Evolutionary conservation across 345 rosid genomes (phyloP).

Genomic region (Salix exigua): DNA sequence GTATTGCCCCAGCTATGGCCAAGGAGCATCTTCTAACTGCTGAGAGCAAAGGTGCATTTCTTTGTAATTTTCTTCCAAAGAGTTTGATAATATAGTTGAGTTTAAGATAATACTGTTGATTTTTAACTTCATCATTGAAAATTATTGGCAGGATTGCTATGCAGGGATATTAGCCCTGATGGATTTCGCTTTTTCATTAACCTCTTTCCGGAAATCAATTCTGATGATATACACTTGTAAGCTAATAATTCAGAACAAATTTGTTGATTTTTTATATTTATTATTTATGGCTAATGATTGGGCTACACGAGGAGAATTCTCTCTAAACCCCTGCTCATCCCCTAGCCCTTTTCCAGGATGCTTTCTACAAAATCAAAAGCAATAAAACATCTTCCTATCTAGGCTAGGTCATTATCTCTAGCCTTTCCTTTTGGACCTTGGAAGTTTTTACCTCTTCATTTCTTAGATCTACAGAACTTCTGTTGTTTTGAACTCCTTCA

Average conservation of each 20-base stretch:
- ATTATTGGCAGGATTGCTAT: constrained; percentile 64
- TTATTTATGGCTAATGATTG: neutral
- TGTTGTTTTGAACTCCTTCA: neutral
- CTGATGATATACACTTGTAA: constrained; percentile 55
- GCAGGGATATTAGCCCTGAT: constrained; percentile 86
- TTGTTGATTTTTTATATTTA: neutral
- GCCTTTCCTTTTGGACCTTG: no score
- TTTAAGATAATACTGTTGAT: neutral
- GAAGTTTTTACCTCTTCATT: neutral
- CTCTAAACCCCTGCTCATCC: neutral
- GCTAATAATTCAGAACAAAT: constrained; percentile 17
- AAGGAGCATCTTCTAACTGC: constrained; percentile 91
- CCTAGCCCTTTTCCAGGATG: neutral
- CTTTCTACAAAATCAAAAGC: neutral
- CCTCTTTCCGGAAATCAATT: constrained; percentile 65
- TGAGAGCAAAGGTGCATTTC: constrained; percentile 67
- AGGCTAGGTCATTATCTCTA: no score
- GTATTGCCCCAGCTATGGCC: constrained; percentile 98
- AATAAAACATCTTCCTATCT: neutral
- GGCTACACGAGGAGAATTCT: neutral
- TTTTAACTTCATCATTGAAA: constrained; percentile 5
- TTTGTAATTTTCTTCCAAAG: constrained; percentile 8
- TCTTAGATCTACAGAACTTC: neutral
- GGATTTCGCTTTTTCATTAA: constrained; percentile 81
- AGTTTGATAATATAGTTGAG: neutral